Percentiles rank a stretch among this genome's conserved stretches.
phyloP scores from a whole-genome alignment of 768 basidiomycete species.

The Lactarius vividus region DNA sequence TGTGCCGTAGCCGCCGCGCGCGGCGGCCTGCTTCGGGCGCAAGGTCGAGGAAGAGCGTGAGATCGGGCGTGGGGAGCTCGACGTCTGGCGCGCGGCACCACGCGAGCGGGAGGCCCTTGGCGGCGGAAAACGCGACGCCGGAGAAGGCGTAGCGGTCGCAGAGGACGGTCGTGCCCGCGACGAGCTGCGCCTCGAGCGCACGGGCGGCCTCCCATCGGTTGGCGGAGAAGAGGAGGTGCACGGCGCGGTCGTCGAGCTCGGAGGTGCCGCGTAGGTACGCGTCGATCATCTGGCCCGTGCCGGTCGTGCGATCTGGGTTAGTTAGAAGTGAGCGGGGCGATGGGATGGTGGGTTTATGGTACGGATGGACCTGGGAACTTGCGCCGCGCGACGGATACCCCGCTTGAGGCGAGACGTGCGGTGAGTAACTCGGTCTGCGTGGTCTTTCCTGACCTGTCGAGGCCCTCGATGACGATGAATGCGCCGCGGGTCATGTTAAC shows the following conservation, averaged over 20 bases:
- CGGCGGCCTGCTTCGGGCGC: conserved; percentile 63
- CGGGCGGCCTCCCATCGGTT: conserved; percentile 97
- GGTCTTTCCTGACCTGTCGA: conserved; percentile 94
- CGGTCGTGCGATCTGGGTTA: conserved; percentile 84
- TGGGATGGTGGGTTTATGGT: neutral
- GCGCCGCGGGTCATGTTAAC: conserved; percentile 48
- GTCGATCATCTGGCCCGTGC: conserved; percentile 92
- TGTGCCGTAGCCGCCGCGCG: conserved; percentile 77
- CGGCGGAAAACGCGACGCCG: conserved; percentile 83
- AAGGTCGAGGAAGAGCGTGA: conserved; percentile 85
- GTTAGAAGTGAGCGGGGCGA: neutral
- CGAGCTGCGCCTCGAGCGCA: conserved; percentile 59
- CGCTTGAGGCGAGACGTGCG: conserved; percentile 46
- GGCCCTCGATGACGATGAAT: conserved; percentile 92
- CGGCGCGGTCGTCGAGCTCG: conserved; percentile 86
- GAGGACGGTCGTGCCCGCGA: conserved; percentile 66
- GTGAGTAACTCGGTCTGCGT: conserved; percentile 74
- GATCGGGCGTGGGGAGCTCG: conserved; percentile 85
- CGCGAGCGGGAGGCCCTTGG: conserved; percentile 65
- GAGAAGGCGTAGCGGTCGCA: conserved; percentile 97
- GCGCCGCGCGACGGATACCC: conserved; percentile 52
- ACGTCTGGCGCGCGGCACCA: conserved; percentile 89
- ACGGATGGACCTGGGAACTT: conserved; percentile 98
- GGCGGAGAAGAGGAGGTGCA: conserved; percentile 94
- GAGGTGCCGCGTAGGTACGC: conserved; percentile 80